These are phyloP conservation scores for Peniophora sp. DNA, from an alignment of 1,284 basidiomycete genomes.

Conservation along the genomic window DNA sequence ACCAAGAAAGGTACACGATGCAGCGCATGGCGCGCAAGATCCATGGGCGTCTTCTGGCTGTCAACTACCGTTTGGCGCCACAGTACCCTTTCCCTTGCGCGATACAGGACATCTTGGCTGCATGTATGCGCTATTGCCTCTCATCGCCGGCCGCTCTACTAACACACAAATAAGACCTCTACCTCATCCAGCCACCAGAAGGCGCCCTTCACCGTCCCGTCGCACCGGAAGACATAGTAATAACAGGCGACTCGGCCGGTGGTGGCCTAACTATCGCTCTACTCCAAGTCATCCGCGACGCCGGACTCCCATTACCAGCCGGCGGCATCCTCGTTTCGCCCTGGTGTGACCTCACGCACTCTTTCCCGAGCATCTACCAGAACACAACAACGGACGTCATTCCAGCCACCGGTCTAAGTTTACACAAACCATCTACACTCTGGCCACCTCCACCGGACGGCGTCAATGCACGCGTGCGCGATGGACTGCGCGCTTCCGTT, in stretches of 20 bases:
- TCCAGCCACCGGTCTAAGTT: constrained; percentile 55
- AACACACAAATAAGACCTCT: constrained; percentile 40
- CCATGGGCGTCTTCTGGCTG: constrained; percentile 81
- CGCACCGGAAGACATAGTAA: constrained; percentile 74
- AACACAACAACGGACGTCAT: constrained; percentile 86
- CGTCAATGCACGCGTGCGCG: constrained; percentile 55
- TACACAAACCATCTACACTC: constrained; percentile 80
- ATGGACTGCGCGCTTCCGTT: constrained; percentile 53
- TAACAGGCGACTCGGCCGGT: constrained; percentile 92
- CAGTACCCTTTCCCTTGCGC: constrained; percentile 97
- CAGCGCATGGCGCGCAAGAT: constrained; percentile 88
- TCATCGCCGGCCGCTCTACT: not conserved
- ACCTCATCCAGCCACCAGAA: constrained; percentile 57
- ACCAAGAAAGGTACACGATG: constrained; percentile 75
- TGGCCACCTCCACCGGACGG: constrained; percentile 89
- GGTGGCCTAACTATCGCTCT: constrained; percentile 83
- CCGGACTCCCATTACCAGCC: constrained; percentile 75
- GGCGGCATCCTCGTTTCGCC: constrained; percentile 83
- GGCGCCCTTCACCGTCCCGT: constrained; percentile 71
- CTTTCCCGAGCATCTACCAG: constrained; percentile 81
- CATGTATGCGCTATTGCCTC: constrained; percentile 44
- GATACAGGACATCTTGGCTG: constrained; percentile 80
- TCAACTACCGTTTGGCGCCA: constrained; percentile 87
- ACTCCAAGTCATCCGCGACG: constrained; percentile 88
- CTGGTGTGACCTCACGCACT: constrained; percentile 93